phyloP scores from a whole-genome alignment of 2,329 filamentous ascomycete species.

The Arthrobotrys conoides region DNA sequence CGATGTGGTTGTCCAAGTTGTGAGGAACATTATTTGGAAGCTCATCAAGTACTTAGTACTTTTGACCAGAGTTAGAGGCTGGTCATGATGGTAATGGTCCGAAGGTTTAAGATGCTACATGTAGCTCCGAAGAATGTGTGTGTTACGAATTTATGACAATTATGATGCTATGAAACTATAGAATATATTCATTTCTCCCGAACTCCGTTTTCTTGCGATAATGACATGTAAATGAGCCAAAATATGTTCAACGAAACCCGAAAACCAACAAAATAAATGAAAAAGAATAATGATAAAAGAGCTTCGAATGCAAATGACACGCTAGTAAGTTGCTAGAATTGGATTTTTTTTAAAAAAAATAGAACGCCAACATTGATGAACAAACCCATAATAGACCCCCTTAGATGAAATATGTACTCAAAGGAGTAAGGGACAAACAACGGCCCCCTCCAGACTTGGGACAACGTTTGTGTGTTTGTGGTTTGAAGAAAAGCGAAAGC shows the following conservation, averaged over 20 bases:
- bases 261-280: neutral
- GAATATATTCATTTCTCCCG: conserved; percentile 32
- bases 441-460: neutral
- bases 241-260: neutral
- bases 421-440: conserved; percentile 3
- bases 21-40: conserved; percentile 1
- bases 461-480: neutral
- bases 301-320: conserved; percentile 14
- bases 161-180: neutral
- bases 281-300: conserved; percentile 16
- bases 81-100: neutral
- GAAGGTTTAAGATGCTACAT: neutral
- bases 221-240: conserved; percentile 30
- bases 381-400: conserved; percentile 2
- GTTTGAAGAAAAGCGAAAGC: conserved; percentile 1
- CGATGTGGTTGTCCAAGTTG: conserved; percentile 13
- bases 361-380: conserved; percentile 38
- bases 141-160: neutral
- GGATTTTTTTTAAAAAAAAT: conserved; percentile 13
- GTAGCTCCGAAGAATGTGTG: neutral
- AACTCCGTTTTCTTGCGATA: conserved; percentile 54
- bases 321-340: conserved; percentile 33
- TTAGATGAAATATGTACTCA: conserved; percentile 2
- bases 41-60: neutral
- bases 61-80: neutral